Conservation (phyloP, 805 yeast genomes). For the Candida fluviatilis region DNA sequence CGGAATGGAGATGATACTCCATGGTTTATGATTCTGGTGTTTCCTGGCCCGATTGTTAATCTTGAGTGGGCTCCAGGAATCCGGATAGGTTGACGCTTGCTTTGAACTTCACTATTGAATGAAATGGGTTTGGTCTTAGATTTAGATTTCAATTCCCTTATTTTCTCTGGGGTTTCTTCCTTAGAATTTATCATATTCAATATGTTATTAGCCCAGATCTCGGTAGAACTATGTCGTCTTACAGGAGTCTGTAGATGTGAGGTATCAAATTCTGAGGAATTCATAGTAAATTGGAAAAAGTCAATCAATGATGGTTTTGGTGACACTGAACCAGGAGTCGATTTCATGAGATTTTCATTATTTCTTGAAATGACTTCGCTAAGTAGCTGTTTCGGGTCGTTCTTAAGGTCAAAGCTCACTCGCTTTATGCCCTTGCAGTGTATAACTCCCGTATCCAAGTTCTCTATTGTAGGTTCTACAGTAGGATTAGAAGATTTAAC, state of each 20-base stretch:
- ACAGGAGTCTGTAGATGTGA: background rate
- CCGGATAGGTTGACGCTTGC: slow-evolving; percentile 29
- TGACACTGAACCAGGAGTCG: slow-evolving; percentile 5
- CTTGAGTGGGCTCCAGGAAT: slow-evolving; percentile 37
- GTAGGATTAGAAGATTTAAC: slow-evolving; percentile 11
- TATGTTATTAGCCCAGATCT: slow-evolving; percentile 3
- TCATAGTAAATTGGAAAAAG: background rate
- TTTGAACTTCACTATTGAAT: slow-evolving; percentile 22
- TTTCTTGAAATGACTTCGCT: slow-evolving; percentile 6
- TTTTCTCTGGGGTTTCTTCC: slow-evolving; percentile 12
- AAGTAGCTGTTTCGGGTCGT: slow-evolving; percentile 11
- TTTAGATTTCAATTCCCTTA: slow-evolving; percentile 8
- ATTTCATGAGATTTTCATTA: slow-evolving; percentile 3
- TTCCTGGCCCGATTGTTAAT: slow-evolving; percentile 39
- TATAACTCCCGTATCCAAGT: slow-evolving; percentile 7
- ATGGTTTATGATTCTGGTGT: slow-evolving; percentile 37
- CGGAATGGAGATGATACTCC: slow-evolving; percentile 38
- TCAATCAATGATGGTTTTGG: slow-evolving; percentile 4
- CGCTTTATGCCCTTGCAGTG: slow-evolving; percentile 4
- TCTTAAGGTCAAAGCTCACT: slow-evolving; percentile 5
- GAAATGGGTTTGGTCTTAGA: slow-evolving; percentile 18
- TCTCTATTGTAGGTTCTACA: slow-evolving; percentile 29
- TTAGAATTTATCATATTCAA: slow-evolving; percentile 6
- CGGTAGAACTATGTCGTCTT: slow-evolving; percentile 2
- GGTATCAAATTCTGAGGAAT: background rate